Evolutionary conservation across 352 stramenopile species (phyloP).

Genomic region (Pythium volutum): DNA sequence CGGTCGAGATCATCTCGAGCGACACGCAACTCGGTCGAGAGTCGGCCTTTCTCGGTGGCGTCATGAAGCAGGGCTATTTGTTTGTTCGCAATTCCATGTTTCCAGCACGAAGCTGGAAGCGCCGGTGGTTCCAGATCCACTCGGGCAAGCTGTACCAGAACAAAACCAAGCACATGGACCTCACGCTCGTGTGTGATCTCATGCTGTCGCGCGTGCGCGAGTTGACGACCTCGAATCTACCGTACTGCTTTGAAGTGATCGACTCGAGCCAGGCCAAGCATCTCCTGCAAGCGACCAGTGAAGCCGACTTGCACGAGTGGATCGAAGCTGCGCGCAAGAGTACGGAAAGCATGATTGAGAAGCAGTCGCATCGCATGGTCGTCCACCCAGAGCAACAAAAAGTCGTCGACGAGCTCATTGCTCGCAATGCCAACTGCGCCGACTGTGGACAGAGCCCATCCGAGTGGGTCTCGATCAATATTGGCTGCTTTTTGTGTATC

Average conservation of each 20-base stretch:
- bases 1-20: slow-evolving; percentile 72
- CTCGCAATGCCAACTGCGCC: slow-evolving; percentile 56
- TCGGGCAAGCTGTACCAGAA: slow-evolving; percentile 82
- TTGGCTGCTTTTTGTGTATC: slow-evolving; percentile 96
- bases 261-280: slow-evolving; percentile 76
- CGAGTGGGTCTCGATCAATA: slow-evolving; percentile 97
- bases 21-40: slow-evolving; percentile 60
- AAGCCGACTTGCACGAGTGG: slow-evolving; percentile 74
- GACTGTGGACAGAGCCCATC: slow-evolving; percentile 77
- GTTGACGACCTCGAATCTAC: slow-evolving; percentile 44
- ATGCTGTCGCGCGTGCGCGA: slow-evolving; percentile 79
- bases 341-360: slow-evolving; percentile 80
- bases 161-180: slow-evolving; percentile 70
- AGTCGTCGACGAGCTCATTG: slow-evolving; percentile 57
- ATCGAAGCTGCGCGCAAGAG: slow-evolving; percentile 77
- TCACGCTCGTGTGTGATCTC: slow-evolving; percentile 77
- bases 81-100: slow-evolving; percentile 86
- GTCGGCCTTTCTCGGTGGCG: slow-evolving; percentile 26
- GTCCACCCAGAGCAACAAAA: slow-evolving; percentile 81
- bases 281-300: slow-evolving; percentile 72
- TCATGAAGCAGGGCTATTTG: slow-evolving; percentile 81
- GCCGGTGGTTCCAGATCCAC: slow-evolving; percentile 87
- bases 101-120: slow-evolving; percentile 80
- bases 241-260: slow-evolving; percentile 83
- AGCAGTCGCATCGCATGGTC: slow-evolving; percentile 74